Conservation (phyloP, 345 rosid species). For the Aurinia saxatilis region DNA sequence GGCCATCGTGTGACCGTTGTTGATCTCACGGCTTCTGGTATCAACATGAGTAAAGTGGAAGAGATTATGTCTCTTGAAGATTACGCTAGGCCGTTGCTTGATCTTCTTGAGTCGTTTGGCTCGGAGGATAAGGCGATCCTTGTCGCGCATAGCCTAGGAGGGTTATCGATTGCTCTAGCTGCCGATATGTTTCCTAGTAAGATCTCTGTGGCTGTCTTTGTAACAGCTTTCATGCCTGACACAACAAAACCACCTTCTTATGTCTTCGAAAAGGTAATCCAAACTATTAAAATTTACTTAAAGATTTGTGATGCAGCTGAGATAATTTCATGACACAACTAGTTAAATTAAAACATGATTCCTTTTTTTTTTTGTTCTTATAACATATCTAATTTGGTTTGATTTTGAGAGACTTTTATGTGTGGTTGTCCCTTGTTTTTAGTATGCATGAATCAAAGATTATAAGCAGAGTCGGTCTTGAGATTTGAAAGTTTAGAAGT, state of each 20-base stretch:
- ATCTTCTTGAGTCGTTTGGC: constrained; percentile 33
- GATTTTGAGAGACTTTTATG: no score
- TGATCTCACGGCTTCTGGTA: constrained; percentile 51
- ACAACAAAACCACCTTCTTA: constrained; percentile 18
- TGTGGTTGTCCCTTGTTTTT: no score
- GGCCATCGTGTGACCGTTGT: constrained; percentile 48
- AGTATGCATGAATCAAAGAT: no score
- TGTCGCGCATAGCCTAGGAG: constrained; percentile 67
- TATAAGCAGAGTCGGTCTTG: no score
- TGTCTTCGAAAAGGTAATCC: constrained; percentile 13
- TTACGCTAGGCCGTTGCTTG: constrained; percentile 42
- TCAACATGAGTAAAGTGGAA: constrained; percentile 31
- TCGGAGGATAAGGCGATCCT: constrained; percentile 35
- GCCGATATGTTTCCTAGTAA: constrained; percentile 33
- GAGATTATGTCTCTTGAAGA: constrained; percentile 34
- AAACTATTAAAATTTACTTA: neutral
- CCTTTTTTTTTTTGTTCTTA: no score
- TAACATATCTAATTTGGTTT: no score
- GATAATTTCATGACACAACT: no score
- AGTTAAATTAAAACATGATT: no score
- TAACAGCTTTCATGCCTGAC: constrained; percentile 29
- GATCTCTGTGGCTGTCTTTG: constrained; percentile 24
- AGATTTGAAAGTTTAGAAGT: no score
- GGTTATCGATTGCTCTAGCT: constrained; percentile 37
- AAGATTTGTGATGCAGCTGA: no score